A percentile compares a stretch with the other conserved stretches of the same genome.
phyloP scores from a whole-genome alignment of 805 yeast species.

The Saccharomycopsis javanensis region DNA sequence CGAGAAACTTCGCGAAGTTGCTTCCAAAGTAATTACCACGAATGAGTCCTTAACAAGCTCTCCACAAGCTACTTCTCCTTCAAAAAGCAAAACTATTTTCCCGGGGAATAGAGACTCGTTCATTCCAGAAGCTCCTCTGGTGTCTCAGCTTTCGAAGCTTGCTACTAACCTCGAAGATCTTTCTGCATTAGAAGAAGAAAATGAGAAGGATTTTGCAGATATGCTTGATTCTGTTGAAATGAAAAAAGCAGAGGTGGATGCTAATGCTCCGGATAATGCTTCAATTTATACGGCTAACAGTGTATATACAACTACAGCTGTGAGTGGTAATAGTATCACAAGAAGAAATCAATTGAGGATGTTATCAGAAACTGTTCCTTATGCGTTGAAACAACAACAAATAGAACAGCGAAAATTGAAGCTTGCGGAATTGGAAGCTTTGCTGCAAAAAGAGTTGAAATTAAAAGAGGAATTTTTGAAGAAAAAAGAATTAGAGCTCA shows the following conservation, averaged over 20 bases:
- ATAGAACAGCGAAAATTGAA: conserved; percentile 67
- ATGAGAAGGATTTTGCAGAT: conserved; percentile 19
- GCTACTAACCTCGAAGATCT: conserved; percentile 19
- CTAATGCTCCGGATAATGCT: neutral
- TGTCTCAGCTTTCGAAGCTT: conserved; percentile 52
- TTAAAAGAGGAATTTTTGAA: conserved; percentile 69
- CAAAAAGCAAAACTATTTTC: conserved; percentile 11
- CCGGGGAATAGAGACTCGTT: conserved; percentile 22
- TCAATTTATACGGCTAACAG: neutral
- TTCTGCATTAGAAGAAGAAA: conserved; percentile 16
- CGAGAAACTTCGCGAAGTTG: conserved; percentile 48
- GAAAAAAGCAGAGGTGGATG: neutral
- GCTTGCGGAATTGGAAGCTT: conserved; percentile 69
- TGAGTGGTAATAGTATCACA: neutral
- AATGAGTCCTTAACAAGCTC: neutral
- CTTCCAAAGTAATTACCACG: conserved; percentile 22
- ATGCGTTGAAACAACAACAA: conserved; percentile 67
- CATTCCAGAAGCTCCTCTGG: conserved; percentile 43
- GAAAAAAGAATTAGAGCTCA: conserved; percentile 62
- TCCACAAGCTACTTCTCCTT: neutral
- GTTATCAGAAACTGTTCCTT: conserved; percentile 79
- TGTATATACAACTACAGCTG: neutral
- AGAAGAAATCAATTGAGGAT: conserved; percentile 56
- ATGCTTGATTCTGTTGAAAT: conserved; percentile 19
- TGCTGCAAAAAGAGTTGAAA: conserved; percentile 64